Base-by-base conservation (phyloP, 2,329 filamentous ascomycete species). In the Paecilomyces sp. region DNA sequence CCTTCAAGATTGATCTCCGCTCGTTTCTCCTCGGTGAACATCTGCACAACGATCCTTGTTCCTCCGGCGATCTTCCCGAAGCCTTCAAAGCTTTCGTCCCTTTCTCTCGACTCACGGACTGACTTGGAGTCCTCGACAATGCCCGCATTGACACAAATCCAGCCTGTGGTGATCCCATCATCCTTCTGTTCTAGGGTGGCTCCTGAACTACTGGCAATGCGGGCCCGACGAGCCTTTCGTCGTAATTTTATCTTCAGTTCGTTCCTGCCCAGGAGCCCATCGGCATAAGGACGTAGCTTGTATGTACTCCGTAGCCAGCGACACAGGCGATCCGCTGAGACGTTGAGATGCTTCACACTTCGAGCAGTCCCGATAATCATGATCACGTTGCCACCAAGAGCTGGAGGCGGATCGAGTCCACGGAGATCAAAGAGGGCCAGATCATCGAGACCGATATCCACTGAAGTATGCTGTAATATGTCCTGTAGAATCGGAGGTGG, bases 321-420 rank as follows among this genome's bases (percentile, higher is more conserved):
- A 64, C 92, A 91, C 28, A 96, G 83, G n/a, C 91, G 86, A 70
- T 96, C 92, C 0, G 92, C 91, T 1, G 91, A 91, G 24, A 96
- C 88, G 70, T 96, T 93, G 36, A 99, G 80, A 77, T 99, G 94
- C 57, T 93, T 92, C 74, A 97, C 91, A 68, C 91, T 95, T 60
- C 94, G 88, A 13, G 93, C 91, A 8, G 92, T 96, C 50, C 89
- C 92, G 64, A 99, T 86, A 31, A 99, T 77, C 94, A 97, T 97
- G 58, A 99, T 83, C 30, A 97, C 82, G 67, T 93, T 92, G 1
- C 90, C 85, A 1, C 94, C 94, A 1, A 99, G 82, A 0, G 92
- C 92, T 0, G 93, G 88, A 0, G 92, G 90, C 0, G 92, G 92
- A 67, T 97, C 90, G 56, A 97, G 81, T 41, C 85, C 79, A 59